These are phyloP conservation scores for barrel medic (Medicago truncatula) DNA, from an alignment of 306 rosid species.

Conservation along the genomic window DNA sequence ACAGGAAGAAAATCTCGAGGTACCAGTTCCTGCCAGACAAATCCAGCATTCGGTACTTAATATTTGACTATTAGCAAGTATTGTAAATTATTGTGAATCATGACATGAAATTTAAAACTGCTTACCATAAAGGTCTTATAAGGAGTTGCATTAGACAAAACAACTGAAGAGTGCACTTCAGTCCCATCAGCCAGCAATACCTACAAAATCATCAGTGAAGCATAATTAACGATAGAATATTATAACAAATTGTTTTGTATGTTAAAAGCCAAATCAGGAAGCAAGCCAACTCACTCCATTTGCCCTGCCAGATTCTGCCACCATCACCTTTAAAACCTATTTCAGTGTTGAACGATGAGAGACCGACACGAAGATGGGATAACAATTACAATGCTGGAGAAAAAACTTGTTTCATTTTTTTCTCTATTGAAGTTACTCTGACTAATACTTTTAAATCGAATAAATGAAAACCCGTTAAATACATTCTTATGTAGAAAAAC, in stretches of 20 bases:
- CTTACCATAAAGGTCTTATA: slow-evolving; percentile 80
- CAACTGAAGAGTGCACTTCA: slow-evolving; percentile 69
- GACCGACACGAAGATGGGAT: not conserved
- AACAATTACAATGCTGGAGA: not conserved
- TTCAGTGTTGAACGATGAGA: slow-evolving; percentile 23
- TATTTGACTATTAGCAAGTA: not conserved
- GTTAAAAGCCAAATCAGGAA: slow-evolving; percentile 1
- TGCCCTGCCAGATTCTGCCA: slow-evolving; percentile 62
- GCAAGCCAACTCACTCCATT: slow-evolving; percentile 64
- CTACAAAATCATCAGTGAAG: slow-evolving; percentile 40
- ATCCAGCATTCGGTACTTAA: slow-evolving; percentile 9
- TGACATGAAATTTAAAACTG: not conserved
- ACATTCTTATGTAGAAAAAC: not conserved
- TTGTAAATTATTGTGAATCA: slow-evolving; percentile 8
- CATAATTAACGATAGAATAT: slow-evolving; percentile 23
- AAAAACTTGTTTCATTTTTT: not conserved
- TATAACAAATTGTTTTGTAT: slow-evolving; percentile 15
- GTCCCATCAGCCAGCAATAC: slow-evolving; percentile 83
- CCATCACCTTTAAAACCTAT: slow-evolving; percentile 61
- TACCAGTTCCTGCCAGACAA: slow-evolving; percentile 9
- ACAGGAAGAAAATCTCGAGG: slow-evolving; percentile 4
- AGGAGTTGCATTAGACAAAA: slow-evolving; percentile 91
- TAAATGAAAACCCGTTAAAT: not conserved
- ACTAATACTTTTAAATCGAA: not conserved
- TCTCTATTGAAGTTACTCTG: not conserved